Percentiles rank a stretch among this genome's conserved stretches.
phyloP scores from a whole-genome alignment of 129 eudicot genomes.

The Flaveria brownii region DNA sequence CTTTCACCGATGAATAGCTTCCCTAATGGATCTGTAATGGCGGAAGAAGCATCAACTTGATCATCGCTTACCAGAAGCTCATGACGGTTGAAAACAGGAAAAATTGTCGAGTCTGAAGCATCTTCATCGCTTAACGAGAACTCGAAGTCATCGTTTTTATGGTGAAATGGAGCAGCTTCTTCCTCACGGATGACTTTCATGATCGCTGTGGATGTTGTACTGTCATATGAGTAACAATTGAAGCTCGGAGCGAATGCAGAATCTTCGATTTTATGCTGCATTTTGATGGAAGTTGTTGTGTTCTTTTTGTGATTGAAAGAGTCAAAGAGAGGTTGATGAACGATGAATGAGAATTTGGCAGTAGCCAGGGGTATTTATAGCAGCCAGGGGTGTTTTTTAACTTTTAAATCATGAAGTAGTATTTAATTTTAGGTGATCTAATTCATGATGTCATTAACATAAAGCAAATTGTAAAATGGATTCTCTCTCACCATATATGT shows the following conservation, averaged over 20 bases:
- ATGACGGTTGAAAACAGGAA: conserved; percentile 47
- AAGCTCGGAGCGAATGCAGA: conserved; percentile 47
- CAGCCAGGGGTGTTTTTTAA: too few species aligned
- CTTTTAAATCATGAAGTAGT: neutral
- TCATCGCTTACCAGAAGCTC: conserved; percentile 23
- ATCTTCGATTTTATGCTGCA: conserved; percentile 2
- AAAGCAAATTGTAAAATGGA: neutral
- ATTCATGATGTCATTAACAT: conserved; percentile 6
- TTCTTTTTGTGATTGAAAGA: neutral
- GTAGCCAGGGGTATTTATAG: conserved; percentile 1
- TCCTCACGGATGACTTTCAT: conserved; percentile 35
- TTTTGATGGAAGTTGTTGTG: neutral
- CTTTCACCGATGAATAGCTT: conserved; percentile 36
- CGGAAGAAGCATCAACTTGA: conserved; percentile 10
- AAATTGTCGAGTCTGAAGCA: conserved; percentile 10
- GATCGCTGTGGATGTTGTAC: conserved; percentile 40
- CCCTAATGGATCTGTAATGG: conserved; percentile 27
- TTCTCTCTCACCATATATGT: neutral
- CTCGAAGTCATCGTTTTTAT: too few species aligned
- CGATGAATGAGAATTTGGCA: neutral
- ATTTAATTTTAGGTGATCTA: conserved; percentile 9
- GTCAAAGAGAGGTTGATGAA: neutral
- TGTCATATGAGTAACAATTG: conserved; percentile 45
- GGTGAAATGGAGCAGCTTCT: neutral
- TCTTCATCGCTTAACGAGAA: conserved; percentile 8